Percentiles rank a stretch among this genome's conserved stretches.
Conservation (phyloP, 2,329 filamentous ascomycete species). For the Pseudodiploospora longispora region DNA sequence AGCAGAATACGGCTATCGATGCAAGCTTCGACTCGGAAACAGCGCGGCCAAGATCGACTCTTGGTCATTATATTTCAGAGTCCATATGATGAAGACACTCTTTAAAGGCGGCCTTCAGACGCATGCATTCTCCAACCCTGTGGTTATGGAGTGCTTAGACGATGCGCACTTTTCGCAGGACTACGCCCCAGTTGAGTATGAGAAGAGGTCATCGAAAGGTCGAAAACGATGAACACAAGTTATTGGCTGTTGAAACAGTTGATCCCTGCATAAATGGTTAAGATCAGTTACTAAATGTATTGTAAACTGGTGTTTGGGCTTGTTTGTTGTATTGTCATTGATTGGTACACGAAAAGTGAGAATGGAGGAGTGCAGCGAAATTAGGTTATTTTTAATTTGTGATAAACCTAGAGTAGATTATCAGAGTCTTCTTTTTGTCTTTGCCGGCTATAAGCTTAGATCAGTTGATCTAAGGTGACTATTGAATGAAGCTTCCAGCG, state of each 20-base stretch:
- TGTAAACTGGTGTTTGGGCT: not conserved
- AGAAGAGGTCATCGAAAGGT: slow-evolving; percentile 10
- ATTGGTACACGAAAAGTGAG: no score
- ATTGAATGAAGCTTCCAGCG: no score
- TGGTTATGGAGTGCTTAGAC: slow-evolving; percentile 29
- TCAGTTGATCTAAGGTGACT: no score
- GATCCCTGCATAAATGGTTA: not conserved
- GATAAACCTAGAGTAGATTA: no score
- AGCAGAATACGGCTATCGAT: slow-evolving; percentile 44
- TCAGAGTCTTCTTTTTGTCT: no score
- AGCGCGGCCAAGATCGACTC: slow-evolving; percentile 38
- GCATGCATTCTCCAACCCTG: slow-evolving; percentile 30
- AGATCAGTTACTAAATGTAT: not conserved
- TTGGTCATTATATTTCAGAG: slow-evolving; percentile 42
- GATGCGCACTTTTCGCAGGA: slow-evolving; percentile 26
- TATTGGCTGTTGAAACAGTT: not conserved
- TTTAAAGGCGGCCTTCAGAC: slow-evolving; percentile 37
- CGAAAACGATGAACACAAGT: slow-evolving; percentile 13
- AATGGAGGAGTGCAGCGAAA: no score
- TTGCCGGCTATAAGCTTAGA: no score
- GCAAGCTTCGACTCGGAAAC: slow-evolving; percentile 41
- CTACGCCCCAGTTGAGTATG: slow-evolving; percentile 5
- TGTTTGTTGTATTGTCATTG: no score
- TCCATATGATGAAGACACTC: slow-evolving; percentile 39
- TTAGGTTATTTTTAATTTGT: no score